Conservation (phyloP, 768 basidiomycete species). For the Termitomyces sp. region DNA sequence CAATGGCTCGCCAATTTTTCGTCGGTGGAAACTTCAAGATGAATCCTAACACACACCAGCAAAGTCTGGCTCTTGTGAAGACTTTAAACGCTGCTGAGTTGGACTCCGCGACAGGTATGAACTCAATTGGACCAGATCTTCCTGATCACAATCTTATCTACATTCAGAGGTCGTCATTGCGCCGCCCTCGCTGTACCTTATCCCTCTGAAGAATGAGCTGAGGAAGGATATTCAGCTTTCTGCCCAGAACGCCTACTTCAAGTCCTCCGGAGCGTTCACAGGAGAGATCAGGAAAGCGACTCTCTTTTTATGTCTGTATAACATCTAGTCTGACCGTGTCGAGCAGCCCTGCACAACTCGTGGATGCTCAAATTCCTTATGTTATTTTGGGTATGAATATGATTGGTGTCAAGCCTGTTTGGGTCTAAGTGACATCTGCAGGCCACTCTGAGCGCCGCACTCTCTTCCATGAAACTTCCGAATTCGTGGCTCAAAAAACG, state of each 20-base stretch:
- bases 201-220: slow-evolving; percentile 61
- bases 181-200: slow-evolving; percentile 85
- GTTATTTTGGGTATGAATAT: slow-evolving; percentile 75
- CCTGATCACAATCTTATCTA: slow-evolving; percentile 15
- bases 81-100: slow-evolving; percentile 76
- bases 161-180: slow-evolving; percentile 87
- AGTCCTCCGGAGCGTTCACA: slow-evolving; percentile 87
- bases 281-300: slow-evolving; percentile 85
- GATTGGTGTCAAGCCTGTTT: neutral
- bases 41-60: slow-evolving; percentile 71
- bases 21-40: slow-evolving; percentile 99
- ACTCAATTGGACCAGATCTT: neutral
- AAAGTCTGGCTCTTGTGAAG: slow-evolving; percentile 63
- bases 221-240: slow-evolving; percentile 72
- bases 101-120: slow-evolving; percentile 75
- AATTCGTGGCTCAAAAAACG: slow-evolving; percentile 82
- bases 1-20: slow-evolving; percentile 84
- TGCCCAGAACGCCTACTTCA: slow-evolving; percentile 90
- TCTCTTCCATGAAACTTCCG: slow-evolving; percentile 85
- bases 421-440: neutral
- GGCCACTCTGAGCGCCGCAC: slow-evolving; percentile 97
- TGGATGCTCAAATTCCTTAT: slow-evolving; percentile 83
- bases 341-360: slow-evolving; percentile 74
- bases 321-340: neutral
- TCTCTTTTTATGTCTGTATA: neutral